Evolutionary conservation across 2,329 filamentous ascomycete species (phyloP).

Genomic region (Drechslerella dactyloides): DNA sequence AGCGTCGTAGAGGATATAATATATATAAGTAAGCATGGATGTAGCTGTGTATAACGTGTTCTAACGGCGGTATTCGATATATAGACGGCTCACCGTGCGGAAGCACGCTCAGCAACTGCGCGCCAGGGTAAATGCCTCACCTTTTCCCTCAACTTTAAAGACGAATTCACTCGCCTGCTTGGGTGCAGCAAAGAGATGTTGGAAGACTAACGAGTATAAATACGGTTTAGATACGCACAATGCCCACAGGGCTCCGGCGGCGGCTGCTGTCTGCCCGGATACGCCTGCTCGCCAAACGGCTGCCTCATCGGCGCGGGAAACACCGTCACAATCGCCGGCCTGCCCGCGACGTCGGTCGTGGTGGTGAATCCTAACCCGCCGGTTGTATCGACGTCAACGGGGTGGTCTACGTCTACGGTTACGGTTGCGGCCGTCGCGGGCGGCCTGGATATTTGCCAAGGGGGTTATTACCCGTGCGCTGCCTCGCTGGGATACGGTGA

Average conservation of each 20-base stretch:
- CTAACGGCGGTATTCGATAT: background rate
- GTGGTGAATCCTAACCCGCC: slow-evolving; percentile 12
- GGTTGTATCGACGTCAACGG: too few species aligned
- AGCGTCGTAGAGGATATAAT: too few species aligned
- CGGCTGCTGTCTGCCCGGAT: slow-evolving; percentile 44
- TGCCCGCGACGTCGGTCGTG: too few species aligned
- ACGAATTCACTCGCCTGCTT: background rate
- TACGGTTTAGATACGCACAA: slow-evolving; percentile 21
- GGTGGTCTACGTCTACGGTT: slow-evolving; percentile 20
- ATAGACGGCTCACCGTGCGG: slow-evolving; percentile 35
- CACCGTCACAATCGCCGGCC: background rate
- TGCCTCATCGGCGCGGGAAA: slow-evolving; percentile 21
- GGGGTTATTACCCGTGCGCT: slow-evolving; percentile 38
- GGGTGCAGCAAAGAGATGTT: background rate
- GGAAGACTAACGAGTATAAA: background rate
- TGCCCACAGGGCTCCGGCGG: slow-evolving; percentile 38
- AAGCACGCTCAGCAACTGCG: slow-evolving; percentile 22
- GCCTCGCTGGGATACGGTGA: slow-evolving; percentile 32
- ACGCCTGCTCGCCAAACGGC: slow-evolving; percentile 42
- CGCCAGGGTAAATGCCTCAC: slow-evolving; percentile 37
- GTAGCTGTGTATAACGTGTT: too few species aligned
- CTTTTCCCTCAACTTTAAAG: too few species aligned
- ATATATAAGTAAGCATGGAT: background rate
- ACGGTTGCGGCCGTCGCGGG: slow-evolving; percentile 2
- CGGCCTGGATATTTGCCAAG: slow-evolving; percentile 37